Percentiles rank a stretch among this genome's conserved stretches.
Conservation (phyloP, 139 green algal genomes). For the Chlorella sorokiniana region DNA sequence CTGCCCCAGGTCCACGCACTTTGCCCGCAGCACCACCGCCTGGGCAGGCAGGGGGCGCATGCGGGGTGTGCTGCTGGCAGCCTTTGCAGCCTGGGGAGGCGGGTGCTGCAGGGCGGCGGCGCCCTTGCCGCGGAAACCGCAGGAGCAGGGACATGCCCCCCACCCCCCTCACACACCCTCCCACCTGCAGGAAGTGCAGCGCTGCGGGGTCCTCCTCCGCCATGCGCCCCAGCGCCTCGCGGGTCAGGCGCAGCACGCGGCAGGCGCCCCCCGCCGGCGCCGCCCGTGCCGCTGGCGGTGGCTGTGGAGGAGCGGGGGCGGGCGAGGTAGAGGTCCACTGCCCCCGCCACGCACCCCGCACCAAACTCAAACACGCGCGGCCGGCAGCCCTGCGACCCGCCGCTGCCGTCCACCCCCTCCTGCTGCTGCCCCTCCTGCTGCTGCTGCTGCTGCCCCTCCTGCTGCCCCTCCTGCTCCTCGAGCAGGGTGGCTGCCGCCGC, state of each 20-base stretch:
- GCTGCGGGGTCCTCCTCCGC: background rate
- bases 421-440: background rate
- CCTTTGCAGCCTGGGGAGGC: too few species aligned
- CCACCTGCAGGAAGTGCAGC: slow-evolving; percentile 26
- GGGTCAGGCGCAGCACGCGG: background rate
- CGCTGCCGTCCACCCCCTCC: background rate
- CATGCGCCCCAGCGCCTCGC: slow-evolving; percentile 4
- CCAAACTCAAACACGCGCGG: slow-evolving; percentile 17
- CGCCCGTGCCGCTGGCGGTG: background rate
- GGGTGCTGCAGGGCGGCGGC: too few species aligned
- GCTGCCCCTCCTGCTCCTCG: background rate
- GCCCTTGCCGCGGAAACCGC: background rate
- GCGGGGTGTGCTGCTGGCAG: background rate
- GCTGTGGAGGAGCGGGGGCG: background rate
- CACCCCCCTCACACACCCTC: background rate
- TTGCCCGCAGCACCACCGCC: slow-evolving; percentile 19
- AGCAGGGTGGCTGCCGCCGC: background rate
- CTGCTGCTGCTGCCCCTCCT: background rate
- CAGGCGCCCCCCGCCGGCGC: background rate
- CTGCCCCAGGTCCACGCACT: slow-evolving; percentile 13
- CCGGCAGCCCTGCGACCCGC: background rate
- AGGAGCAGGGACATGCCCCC: background rate
- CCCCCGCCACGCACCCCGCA: background rate
- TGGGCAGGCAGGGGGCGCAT: background rate
- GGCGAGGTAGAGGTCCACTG: slow-evolving; percentile 12